These are phyloP conservation scores for Torulaspora maleeae DNA, from an alignment of 805 yeast species.

Conservation along the genomic window DNA sequence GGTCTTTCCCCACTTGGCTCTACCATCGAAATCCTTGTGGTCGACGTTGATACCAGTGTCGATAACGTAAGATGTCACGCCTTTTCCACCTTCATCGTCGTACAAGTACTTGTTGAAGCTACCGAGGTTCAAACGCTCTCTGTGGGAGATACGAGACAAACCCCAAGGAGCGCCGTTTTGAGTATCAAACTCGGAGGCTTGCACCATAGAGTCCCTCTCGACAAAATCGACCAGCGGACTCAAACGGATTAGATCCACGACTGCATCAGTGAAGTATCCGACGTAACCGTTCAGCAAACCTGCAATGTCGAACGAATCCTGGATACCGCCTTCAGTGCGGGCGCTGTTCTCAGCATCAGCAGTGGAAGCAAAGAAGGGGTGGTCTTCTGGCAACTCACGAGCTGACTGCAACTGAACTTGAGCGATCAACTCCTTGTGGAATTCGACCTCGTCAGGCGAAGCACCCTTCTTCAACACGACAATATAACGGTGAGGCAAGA, in stretches of 20 bases:
- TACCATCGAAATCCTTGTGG: slow-evolving; percentile 75
- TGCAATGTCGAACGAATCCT: slow-evolving; percentile 58
- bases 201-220: slow-evolving; percentile 71
- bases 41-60: slow-evolving; percentile 81
- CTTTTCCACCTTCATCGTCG: slow-evolving; percentile 71
- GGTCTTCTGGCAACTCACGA: slow-evolving; percentile 27
- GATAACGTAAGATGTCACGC: slow-evolving; percentile 80
- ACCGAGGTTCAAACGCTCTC: slow-evolving; percentile 62
- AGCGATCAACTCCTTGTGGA: slow-evolving; percentile 66
- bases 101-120: slow-evolving; percentile 69
- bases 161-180: slow-evolving; percentile 95
- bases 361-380: slow-evolving; percentile 32
- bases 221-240: slow-evolving; percentile 63
- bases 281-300: slow-evolving; percentile 68
- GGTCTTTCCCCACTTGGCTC: slow-evolving; percentile 85
- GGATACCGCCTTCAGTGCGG: slow-evolving; percentile 46
- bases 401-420: slow-evolving; percentile 46
- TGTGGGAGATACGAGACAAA: slow-evolving; percentile 81
- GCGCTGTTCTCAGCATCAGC: slow-evolving; percentile 25
- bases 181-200: slow-evolving; percentile 55
- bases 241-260: slow-evolving; percentile 67
- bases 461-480: slow-evolving; percentile 72
- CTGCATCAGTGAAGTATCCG: slow-evolving; percentile 73
- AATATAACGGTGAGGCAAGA: slow-evolving; percentile 74
- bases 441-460: slow-evolving; percentile 46